These are phyloP conservation scores for Dichotomocladium elegans DNA, from an alignment of 371 early-diverging fungal species.

Conservation along the genomic window DNA sequence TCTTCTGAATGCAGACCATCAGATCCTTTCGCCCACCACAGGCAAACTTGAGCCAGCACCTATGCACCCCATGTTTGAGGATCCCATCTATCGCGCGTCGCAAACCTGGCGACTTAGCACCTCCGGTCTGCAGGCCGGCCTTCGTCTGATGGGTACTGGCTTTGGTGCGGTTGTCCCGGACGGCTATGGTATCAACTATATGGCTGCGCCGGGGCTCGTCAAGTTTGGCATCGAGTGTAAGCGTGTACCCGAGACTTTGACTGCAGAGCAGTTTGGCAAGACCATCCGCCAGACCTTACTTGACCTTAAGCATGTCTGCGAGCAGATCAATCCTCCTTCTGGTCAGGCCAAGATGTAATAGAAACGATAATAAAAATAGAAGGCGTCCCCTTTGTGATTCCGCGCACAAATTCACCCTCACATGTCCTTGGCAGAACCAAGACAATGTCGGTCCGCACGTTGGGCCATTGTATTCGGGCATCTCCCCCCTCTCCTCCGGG, in stretches of 20 bases:
- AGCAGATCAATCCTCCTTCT: constrained; percentile 15
- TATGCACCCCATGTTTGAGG: constrained; percentile 68
- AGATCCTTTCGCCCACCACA: constrained; percentile 10
- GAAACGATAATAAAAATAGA: too few relatives aligned
- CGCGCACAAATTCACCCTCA: too few relatives aligned
- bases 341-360: constrained; percentile 2
- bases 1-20: constrained; percentile 39
- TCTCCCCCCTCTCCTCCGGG: too few relatives aligned
- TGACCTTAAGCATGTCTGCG: constrained; percentile 53
- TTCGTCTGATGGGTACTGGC: constrained; percentile 73
- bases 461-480: too few relatives aligned
- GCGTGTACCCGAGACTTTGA: constrained; percentile 35
- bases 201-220: constrained; percentile 58
- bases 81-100: constrained; percentile 66
- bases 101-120: constrained; percentile 73
- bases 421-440: too few relatives aligned
- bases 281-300: constrained; percentile 39
- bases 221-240: constrained; percentile 86
- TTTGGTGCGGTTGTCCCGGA: constrained; percentile 74
- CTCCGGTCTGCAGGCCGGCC: constrained; percentile 69
- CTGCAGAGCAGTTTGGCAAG: constrained; percentile 46
- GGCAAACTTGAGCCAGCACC: constrained; percentile 18
- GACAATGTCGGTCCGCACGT: too few relatives aligned
- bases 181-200: constrained; percentile 91
- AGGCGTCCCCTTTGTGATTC: too few relatives aligned